Percentiles rank a stretch among this genome's conserved stretches.
Conservation (phyloP, 805 yeast species). For the Limtongia smithiae region DNA sequence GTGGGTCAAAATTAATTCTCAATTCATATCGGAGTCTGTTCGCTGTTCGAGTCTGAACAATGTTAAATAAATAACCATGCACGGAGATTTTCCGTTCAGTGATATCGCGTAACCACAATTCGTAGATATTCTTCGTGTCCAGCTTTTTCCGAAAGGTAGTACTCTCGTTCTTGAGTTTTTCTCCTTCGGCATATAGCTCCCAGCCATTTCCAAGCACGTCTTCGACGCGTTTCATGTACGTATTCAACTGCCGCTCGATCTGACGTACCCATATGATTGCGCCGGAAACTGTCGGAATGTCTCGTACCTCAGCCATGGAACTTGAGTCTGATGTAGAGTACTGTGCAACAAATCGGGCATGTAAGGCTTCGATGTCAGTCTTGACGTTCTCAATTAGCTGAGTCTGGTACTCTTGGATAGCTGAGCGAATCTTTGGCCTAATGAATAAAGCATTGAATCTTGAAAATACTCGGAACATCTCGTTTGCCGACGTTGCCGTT, state of each 20-base stretch:
- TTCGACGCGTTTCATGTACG: constrained; percentile 46
- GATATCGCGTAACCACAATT: constrained; percentile 48
- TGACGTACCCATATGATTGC: constrained; percentile 54
- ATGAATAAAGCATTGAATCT: constrained; percentile 47
- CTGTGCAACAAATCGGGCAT: constrained; percentile 41
- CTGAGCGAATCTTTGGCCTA: constrained; percentile 54
- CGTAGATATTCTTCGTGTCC: constrained; percentile 43
- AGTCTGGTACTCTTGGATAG: constrained; percentile 58
- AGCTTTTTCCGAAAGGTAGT: constrained; percentile 46
- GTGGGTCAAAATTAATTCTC: constrained; percentile 51
- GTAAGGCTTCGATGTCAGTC: constrained; percentile 45
- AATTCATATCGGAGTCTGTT: constrained; percentile 36
- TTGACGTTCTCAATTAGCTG: constrained; percentile 49
- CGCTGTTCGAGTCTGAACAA: constrained; percentile 34
- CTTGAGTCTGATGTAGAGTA: constrained; percentile 36
- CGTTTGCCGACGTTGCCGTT: constrained; percentile 43
- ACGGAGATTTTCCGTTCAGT: constrained; percentile 29
- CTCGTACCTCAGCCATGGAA: constrained; percentile 42
- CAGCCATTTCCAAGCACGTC: constrained; percentile 58
- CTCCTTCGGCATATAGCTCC: constrained; percentile 64
- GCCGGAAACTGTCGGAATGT: constrained; percentile 48
- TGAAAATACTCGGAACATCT: constrained; percentile 52
- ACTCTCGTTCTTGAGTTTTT: constrained; percentile 52
- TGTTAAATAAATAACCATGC: constrained; percentile 42
- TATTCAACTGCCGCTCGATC: constrained; percentile 44